These are phyloP conservation scores for Pyricularia sp. DNA, from an alignment of 2,329 filamentous ascomycete species.

Conservation along the genomic window DNA sequence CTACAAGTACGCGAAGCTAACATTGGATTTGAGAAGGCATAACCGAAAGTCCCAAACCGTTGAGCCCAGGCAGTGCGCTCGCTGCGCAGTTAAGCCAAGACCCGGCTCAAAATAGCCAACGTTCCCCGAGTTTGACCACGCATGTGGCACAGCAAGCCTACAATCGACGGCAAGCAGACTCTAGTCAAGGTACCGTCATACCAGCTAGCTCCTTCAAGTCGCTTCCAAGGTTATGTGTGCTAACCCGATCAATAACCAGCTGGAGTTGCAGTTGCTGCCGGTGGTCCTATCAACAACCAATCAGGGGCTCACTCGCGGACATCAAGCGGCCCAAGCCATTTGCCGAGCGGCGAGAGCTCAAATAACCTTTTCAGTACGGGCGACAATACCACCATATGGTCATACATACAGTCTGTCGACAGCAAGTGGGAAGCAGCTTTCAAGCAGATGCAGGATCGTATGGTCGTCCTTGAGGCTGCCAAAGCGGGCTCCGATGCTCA, in stretches of 20 bases:
- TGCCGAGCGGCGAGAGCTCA: conserved; percentile 42
- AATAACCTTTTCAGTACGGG: conserved; percentile 55
- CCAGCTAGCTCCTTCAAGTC: neutral
- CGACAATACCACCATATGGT: conserved; percentile 58
- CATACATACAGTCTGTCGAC: conserved; percentile 64
- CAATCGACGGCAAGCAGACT: conserved; percentile 34
- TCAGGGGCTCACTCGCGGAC: conserved; percentile 21
- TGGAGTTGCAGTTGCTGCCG: neutral
- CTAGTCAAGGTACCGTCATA: neutral
- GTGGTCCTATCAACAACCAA: conserved; percentile 1
- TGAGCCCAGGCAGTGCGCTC: conserved; percentile 53
- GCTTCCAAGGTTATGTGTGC: neutral
- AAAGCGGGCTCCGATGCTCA: conserved; percentile 27
- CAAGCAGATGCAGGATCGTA: conserved; percentile 7
- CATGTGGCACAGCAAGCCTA: conserved; percentile 58
- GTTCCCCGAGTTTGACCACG: conserved; percentile 56
- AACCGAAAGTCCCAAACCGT: conserved; percentile 79
- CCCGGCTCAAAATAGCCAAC: conserved; percentile 36
- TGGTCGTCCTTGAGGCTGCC: conserved; percentile 26
- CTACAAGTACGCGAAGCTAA: neutral
- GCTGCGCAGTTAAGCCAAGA: conserved; percentile 37
- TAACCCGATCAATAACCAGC: neutral
- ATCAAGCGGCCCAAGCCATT: conserved; percentile 35
- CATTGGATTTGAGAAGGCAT: conserved; percentile 37
- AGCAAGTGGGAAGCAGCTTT: conserved; percentile 25